A percentile compares a stretch with the other conserved stretches of the same genome.
phyloP scores from a whole-genome alignment of 352 stramenopile genomes.

The Thraustochytrium striatum region DNA sequence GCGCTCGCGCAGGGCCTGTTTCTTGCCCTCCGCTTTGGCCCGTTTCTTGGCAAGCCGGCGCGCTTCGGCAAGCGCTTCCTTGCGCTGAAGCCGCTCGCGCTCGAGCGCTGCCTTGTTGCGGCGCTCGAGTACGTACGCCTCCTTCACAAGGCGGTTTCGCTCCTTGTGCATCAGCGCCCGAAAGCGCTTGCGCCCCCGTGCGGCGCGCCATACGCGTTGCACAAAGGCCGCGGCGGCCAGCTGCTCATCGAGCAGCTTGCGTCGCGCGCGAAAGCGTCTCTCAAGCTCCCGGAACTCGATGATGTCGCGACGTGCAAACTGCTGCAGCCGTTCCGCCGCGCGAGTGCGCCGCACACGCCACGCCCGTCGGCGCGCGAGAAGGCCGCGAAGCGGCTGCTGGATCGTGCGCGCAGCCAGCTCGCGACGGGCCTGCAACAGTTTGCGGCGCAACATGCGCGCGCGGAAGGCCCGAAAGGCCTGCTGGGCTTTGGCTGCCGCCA shows the following conservation, averaged over 20 bases:
- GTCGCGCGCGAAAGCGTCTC: not conserved
- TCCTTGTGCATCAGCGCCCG: not conserved
- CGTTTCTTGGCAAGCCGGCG: not conserved
- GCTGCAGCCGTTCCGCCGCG: not conserved
- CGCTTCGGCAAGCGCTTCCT: not conserved
- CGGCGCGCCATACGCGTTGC: conserved; percentile 5
- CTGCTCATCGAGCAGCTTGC: conserved; percentile 14
- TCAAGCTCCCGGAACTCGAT: not conserved
- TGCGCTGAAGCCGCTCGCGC: not conserved
- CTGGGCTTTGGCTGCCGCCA: not conserved
- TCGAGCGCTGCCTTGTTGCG: conserved; percentile 16
- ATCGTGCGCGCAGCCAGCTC: not conserved
- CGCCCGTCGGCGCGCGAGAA: not conserved
- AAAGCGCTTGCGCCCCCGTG: conserved; percentile 10
- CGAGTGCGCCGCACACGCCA: not conserved
- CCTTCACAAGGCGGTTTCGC: conserved; percentile 15
- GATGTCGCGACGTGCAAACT: not conserved
- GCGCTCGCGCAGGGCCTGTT: not conserved
- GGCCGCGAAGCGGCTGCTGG: not conserved
- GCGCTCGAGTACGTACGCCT: conserved; percentile 37
- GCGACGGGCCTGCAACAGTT: not conserved
- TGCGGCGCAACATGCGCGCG: not conserved
- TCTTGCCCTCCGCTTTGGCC: not conserved
- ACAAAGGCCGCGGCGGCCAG: not conserved
- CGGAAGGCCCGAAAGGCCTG: not conserved